A percentile compares a stretch with the other conserved stretches of the same genome.
Conservation (phyloP, 2,329 filamentous ascomycete genomes). For the Penicillium corylophilum region DNA sequence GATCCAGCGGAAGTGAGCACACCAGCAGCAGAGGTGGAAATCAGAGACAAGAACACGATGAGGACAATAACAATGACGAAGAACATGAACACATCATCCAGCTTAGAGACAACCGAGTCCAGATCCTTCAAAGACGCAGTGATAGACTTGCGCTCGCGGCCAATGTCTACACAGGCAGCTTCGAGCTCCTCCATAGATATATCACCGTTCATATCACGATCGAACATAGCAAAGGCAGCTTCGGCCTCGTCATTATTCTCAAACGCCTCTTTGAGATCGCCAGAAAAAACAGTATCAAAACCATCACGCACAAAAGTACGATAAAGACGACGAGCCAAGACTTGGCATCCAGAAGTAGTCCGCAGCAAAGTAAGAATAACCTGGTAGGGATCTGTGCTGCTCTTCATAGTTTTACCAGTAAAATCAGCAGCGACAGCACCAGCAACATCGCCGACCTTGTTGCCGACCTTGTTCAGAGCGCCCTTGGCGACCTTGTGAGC, state of each 20-base stretch:
- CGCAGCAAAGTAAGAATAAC: slow-evolving; percentile 77
- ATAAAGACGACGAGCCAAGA: slow-evolving; percentile 83
- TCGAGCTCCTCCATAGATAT: slow-evolving; percentile 95
- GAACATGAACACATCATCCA: slow-evolving; percentile 86
- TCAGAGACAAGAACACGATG: slow-evolving; percentile 83
- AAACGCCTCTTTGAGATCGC: slow-evolving; percentile 78
- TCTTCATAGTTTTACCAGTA: slow-evolving; percentile 68
- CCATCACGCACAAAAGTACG: slow-evolving; percentile 77
- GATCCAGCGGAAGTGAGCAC: slow-evolving; percentile 89
- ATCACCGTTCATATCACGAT: slow-evolving; percentile 94
- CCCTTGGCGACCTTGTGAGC: slow-evolving; percentile 72
- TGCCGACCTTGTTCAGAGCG: slow-evolving; percentile 76
- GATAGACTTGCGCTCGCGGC: slow-evolving; percentile 91
- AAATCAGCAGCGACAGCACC: slow-evolving; percentile 88
- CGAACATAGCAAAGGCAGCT: slow-evolving; percentile 86
- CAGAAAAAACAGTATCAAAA: slow-evolving; percentile 71
- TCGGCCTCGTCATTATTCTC: slow-evolving; percentile 81
- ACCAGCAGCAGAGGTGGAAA: slow-evolving; percentile 85
- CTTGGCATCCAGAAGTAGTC: slow-evolving; percentile 71
- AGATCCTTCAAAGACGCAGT: slow-evolving; percentile 92
- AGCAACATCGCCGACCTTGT: slow-evolving; percentile 80
- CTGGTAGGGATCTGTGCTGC: slow-evolving; percentile 76
- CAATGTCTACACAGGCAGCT: slow-evolving; percentile 89
- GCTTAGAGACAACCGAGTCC: slow-evolving; percentile 86
- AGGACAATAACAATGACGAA: slow-evolving; percentile 77